A percentile compares a stretch with the other conserved stretches of the same genome.
Evolutionary conservation across 2,329 filamentous ascomycete species (phyloP).

Genomic region (Apiospora phragmitis): DNA sequence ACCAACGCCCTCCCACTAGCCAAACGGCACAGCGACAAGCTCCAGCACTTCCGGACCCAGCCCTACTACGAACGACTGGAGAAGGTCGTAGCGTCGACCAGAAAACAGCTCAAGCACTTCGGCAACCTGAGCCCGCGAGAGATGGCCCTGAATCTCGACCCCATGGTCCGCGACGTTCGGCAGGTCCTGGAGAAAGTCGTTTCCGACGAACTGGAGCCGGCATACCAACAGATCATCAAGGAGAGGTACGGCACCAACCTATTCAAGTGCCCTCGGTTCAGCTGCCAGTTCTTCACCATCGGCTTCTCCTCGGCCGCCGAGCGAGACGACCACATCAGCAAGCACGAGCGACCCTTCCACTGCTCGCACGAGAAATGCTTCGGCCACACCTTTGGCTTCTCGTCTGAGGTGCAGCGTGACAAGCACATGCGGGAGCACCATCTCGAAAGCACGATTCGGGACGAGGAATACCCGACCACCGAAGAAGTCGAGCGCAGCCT

Average conservation of each 20-base stretch:
- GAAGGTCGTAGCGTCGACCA: neutral
- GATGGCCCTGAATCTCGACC: neutral
- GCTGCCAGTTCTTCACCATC: slow-evolving; percentile 41
- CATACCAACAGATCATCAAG: slow-evolving; percentile 1
- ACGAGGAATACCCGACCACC: neutral
- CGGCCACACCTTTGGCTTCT: neutral
- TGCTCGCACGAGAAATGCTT: slow-evolving; percentile 26
- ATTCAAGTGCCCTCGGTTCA: slow-evolving; percentile 39
- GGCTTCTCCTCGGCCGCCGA: slow-evolving; percentile 34
- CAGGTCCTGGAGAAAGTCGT: neutral
- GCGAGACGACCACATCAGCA: slow-evolving; percentile 34
- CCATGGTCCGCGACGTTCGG: neutral
- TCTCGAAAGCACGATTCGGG: neutral
- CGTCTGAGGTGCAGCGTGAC: neutral
- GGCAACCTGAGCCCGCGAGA: neutral
- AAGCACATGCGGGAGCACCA: neutral
- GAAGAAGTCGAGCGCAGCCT: neutral
- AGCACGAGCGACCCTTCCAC: slow-evolving; percentile 37
- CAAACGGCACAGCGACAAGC: neutral
- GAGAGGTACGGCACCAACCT: slow-evolving; percentile 34
- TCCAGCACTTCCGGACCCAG: neutral
- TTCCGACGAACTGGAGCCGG: neutral
- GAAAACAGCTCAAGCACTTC: neutral
- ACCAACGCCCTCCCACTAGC: neutral
- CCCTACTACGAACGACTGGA: neutral